Percentiles rank a stretch among this genome's conserved stretches.
Conservation (phyloP, 495 filamentous ascomycete genomes). For the Clohesyomyces aquaticus region DNA sequence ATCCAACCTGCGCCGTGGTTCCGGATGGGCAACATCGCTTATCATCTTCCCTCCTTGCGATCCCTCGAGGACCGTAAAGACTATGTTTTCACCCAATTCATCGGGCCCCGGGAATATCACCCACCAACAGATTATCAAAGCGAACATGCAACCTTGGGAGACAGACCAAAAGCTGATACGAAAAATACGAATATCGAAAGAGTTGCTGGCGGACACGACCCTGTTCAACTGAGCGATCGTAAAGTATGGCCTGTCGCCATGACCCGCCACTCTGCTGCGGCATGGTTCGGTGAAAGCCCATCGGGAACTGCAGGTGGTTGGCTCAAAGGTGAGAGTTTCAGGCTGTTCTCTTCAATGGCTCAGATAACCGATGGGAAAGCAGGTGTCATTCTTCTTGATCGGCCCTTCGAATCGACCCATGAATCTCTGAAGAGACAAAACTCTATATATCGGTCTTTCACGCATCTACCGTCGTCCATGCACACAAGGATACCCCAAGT, state of each 20-base stretch:
- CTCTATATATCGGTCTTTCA: slow-evolving; percentile 14
- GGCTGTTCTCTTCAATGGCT: too few species aligned
- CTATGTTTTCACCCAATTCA: slow-evolving; percentile 10
- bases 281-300: slow-evolving; percentile 10
- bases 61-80: not conserved
- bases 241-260: slow-evolving; percentile 7
- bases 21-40: not conserved
- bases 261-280: slow-evolving; percentile 10
- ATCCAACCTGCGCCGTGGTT: not conserved
- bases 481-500: not conserved
- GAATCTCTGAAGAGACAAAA: slow-evolving; percentile 5
- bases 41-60: slow-evolving; percentile 11
- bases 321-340: not conserved
- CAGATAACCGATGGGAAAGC: not conserved
- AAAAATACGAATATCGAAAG: not conserved
- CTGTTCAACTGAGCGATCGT: not conserved
- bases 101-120: slow-evolving; percentile 14
- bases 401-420: slow-evolving; percentile 21
- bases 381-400: slow-evolving; percentile 38
- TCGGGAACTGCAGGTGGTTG: not conserved
- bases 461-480: too few species aligned
- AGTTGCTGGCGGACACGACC: not conserved
- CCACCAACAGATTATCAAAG: not conserved
- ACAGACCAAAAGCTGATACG: not conserved
- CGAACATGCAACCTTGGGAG: not conserved